Percentiles rank a stretch among this genome's conserved stretches.
Conservation (phyloP, 768 basidiomycete species). For the Coprinopsis marcescibilis region DNA sequence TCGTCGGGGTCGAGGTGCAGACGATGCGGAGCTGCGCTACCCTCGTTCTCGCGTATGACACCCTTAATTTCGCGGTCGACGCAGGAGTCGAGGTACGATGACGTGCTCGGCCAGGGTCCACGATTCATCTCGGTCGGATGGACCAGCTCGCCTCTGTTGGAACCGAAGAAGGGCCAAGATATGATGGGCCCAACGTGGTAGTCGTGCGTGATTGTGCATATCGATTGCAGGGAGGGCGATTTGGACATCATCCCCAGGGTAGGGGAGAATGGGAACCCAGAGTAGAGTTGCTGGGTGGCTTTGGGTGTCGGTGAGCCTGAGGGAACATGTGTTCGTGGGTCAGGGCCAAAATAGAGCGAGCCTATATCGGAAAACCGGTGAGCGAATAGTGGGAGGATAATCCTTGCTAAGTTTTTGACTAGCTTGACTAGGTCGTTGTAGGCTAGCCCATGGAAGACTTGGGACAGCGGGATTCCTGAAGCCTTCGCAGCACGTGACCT, state of each 20-base stretch:
- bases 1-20: conserved; percentile 80
- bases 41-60: conserved; percentile 75
- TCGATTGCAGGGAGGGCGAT: conserved; percentile 16
- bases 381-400: conserved; percentile 69
- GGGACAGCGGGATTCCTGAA: conserved; percentile 61
- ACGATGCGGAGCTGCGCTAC: conserved; percentile 66
- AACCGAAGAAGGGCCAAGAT: conserved; percentile 89
- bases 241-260: conserved; percentile 21
- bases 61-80: conserved; percentile 64
- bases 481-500: conserved; percentile 43
- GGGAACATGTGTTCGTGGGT: conserved; percentile 25
- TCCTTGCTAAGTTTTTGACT: conserved; percentile 59
- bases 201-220: conserved; percentile 21
- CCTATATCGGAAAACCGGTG: conserved; percentile 75
- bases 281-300: conserved; percentile 32
- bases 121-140: conserved; percentile 69
- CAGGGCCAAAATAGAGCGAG: conserved; percentile 59
- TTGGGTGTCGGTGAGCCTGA: conserved; percentile 41
- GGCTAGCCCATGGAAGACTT: conserved; percentile 65
- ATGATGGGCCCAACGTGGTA: conserved; percentile 76
- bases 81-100: conserved; percentile 60
- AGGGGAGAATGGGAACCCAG: conserved; percentile 40
- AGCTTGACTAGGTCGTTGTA: conserved; percentile 60
- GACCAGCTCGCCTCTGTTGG: conserved; percentile 65
- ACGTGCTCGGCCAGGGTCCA: conserved; percentile 68